Evolutionary conservation across 2,329 filamentous ascomycete species (phyloP).

Genomic region (Aspergillus sp.): DNA sequence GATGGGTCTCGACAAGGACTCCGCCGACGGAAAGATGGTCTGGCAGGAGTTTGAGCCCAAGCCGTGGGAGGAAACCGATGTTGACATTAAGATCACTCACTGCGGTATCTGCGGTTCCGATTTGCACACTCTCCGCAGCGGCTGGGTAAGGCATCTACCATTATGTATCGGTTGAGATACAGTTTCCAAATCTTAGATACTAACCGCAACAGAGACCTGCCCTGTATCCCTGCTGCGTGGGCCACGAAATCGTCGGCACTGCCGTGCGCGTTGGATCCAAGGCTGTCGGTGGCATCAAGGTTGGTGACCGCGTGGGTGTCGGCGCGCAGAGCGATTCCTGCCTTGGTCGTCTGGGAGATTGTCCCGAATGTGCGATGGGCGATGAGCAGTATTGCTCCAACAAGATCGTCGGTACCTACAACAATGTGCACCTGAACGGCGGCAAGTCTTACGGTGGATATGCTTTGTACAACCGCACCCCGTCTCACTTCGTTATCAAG

Average conservation of each 20-base stretch:
- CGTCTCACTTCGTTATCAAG: constrained; percentile 61
- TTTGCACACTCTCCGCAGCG: constrained; percentile 58
- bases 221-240: constrained; percentile 55
- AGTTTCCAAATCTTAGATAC: not conserved
- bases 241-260: constrained; percentile 66
- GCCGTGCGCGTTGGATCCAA: constrained; percentile 58
- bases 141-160: constrained; percentile 33
- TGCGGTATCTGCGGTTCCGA: constrained; percentile 68
- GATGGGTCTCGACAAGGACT: constrained; percentile 54
- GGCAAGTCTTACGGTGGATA: constrained; percentile 69
- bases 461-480: constrained; percentile 57
- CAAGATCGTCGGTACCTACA: constrained; percentile 36
- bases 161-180: not conserved
- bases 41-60: constrained; percentile 64
- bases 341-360: constrained; percentile 46
- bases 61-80: constrained; percentile 65
- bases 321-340: constrained; percentile 64
- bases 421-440: constrained; percentile 49
- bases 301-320: constrained; percentile 52
- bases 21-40: constrained; percentile 56
- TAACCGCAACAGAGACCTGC: constrained; percentile 28
- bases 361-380: constrained; percentile 55
- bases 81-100: constrained; percentile 66
- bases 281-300: constrained; percentile 32
- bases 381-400: constrained; percentile 40